Evolutionary conservation across 148 eudicot species (phyloP).

Genomic region (Amaranthus cruentus): DNA sequence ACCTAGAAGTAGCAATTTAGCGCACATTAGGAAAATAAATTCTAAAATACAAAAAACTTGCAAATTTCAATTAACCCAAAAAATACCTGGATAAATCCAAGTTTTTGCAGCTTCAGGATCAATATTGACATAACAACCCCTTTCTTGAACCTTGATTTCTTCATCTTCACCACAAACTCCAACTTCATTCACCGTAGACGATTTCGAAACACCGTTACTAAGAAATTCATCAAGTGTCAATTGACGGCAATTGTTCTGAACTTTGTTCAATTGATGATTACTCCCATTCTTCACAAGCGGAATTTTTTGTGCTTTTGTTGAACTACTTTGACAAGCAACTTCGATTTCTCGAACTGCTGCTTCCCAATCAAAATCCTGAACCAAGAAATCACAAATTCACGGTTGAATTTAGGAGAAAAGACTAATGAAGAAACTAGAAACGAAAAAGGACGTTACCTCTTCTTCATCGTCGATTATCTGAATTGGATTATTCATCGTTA

Average conservation of each 20-base stretch:
- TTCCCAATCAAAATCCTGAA: slow-evolving; percentile 88
- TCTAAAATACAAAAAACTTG: neutral
- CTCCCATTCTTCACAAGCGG: slow-evolving; percentile 1
- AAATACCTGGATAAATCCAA: slow-evolving; percentile 86
- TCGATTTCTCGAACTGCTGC: slow-evolving; percentile 80
- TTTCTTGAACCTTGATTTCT: slow-evolving; percentile 25
- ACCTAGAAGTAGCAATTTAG: neutral
- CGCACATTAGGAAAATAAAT: neutral
- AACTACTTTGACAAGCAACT: slow-evolving; percentile 42
- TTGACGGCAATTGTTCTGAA: slow-evolving; percentile 37
- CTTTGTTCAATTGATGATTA: slow-evolving; percentile 10
- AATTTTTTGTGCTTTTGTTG: slow-evolving; percentile 3
- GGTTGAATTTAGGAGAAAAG: neutral
- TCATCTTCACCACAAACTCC: slow-evolving; percentile 13
- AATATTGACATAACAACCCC: slow-evolving; percentile 35
- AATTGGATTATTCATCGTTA: slow-evolving; percentile 15
- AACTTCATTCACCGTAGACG: slow-evolving; percentile 1
- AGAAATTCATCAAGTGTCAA: slow-evolving; percentile 58
- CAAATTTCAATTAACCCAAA: neutral
- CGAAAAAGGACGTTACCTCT: slow-evolving; percentile 20
- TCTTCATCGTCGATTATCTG: slow-evolving; percentile 39
- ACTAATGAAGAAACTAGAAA: neutral
- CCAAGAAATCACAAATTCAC: neutral
- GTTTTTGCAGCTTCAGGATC: slow-evolving; percentile 77
- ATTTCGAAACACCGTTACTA: slow-evolving; percentile 17